Conservation (phyloP, 106 monocot species). For the Amphibolis antarctica region DNA sequence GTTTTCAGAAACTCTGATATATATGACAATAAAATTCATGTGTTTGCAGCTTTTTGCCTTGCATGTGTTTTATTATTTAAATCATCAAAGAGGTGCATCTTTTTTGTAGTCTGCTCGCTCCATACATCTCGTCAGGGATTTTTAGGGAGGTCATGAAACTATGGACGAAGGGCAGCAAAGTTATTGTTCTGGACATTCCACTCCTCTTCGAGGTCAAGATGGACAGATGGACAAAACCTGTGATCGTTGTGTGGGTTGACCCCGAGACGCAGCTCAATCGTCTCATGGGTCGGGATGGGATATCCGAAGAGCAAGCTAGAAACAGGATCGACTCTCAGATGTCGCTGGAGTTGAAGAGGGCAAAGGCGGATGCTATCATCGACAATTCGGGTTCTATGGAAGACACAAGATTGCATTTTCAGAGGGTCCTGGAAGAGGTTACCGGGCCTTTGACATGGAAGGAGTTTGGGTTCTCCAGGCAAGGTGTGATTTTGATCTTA, state of each 20-base stretch:
- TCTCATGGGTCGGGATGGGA: conserved; percentile 58
- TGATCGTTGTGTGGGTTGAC: conserved; percentile 88
- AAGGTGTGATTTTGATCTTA: conserved; percentile 45
- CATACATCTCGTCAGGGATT: conserved; percentile 69
- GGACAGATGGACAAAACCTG: conserved; percentile 29
- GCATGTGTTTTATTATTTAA: too few relatives aligned
- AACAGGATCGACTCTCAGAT: conserved; percentile 65
- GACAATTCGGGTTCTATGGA: conserved; percentile 80
- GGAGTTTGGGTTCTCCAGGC: conserved; percentile 47
- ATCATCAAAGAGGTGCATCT: too few relatives aligned
- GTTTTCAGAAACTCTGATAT: too few relatives aligned
- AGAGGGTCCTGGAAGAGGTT: conserved; percentile 36
- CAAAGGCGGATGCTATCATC: conserved; percentile 64
- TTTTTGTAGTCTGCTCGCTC: conserved; percentile 55
- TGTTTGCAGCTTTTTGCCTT: too few relatives aligned
- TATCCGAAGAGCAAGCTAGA: conserved; percentile 61
- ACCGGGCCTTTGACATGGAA: conserved; percentile 50
- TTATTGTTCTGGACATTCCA: conserved; percentile 84
- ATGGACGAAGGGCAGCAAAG: conserved; percentile 67
- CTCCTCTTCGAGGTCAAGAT: conserved; percentile 78
- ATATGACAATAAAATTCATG: too few relatives aligned
- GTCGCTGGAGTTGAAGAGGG: conserved; percentile 59
- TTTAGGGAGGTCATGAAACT: conserved; percentile 65
- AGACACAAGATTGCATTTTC: conserved; percentile 54
- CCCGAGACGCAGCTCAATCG: conserved; percentile 62